Conservation (phyloP, 257 asterid species). For the Knoxia roxburghii region DNA sequence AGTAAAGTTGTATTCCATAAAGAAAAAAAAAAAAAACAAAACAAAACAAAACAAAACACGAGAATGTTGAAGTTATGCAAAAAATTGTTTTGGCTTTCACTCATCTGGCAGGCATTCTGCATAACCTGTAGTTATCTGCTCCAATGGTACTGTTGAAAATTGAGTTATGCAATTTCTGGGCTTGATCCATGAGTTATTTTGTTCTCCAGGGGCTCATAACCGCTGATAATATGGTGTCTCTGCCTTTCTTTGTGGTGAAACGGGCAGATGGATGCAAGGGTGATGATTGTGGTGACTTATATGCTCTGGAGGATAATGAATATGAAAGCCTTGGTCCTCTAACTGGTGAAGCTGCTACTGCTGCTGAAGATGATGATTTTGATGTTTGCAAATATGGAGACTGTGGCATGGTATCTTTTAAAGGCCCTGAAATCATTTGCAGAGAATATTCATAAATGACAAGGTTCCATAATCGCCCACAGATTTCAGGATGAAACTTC, state of each 20-base stretch:
- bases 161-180: slow-evolving; percentile 14
- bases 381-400: slow-evolving; percentile 13
- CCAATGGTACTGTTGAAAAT: background rate
- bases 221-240: slow-evolving; percentile 19
- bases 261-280: slow-evolving; percentile 44
- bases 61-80: background rate
- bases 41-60: too few relatives aligned
- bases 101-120: background rate
- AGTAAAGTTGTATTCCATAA: background rate
- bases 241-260: slow-evolving; percentile 28
- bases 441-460: background rate
- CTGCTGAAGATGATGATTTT: slow-evolving; percentile 25
- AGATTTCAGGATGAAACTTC: background rate
- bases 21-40: background rate
- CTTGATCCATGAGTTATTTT: slow-evolving; percentile 17
- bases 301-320: slow-evolving; percentile 18
- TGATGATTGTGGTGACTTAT: slow-evolving; percentile 36
- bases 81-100: background rate
- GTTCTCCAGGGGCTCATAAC: slow-evolving; percentile 27
- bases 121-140: background rate
- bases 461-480: background rate
- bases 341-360: slow-evolving; percentile 21
- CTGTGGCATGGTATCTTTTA: slow-evolving; percentile 25
- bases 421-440: slow-evolving; percentile 26
- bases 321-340: slow-evolving; percentile 25